phyloP scores from a whole-genome alignment of 495 filamentous ascomycete genomes.

The Lasiosphaeria ovina region DNA sequence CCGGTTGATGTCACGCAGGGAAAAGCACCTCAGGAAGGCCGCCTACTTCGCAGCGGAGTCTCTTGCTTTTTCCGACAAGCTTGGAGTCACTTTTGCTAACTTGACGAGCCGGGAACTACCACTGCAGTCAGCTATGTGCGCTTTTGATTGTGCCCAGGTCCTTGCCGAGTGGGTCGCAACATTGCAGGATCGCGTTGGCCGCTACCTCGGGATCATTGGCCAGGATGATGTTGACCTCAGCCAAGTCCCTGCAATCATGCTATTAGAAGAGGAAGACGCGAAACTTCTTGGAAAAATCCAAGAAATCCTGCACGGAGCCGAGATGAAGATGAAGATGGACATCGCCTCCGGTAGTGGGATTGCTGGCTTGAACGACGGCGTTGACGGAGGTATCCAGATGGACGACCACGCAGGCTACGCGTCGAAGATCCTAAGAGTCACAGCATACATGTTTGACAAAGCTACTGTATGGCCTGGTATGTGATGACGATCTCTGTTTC shows the following conservation, averaged over 20 bases:
- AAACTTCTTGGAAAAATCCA: conserved; percentile 84
- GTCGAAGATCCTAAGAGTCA: conserved; percentile 81
- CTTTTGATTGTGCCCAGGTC: conserved; percentile 95
- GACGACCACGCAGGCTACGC: conserved; percentile 71
- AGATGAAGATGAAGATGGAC: conserved; percentile 72
- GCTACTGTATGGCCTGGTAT: conserved; percentile 90
- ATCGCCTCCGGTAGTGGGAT: conserved; percentile 22
- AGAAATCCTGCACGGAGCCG: conserved; percentile 73
- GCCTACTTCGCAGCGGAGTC: conserved; percentile 95
- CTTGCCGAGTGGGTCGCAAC: conserved; percentile 95
- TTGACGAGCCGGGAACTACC: conserved; percentile 87
- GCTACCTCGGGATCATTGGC: conserved; percentile 82
- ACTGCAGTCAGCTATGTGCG: conserved; percentile 87
- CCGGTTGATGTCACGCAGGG: conserved; percentile 52
- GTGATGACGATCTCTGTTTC: conserved; percentile 26
- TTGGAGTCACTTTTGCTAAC: conserved; percentile 84
- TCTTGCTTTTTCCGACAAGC: conserved; percentile 81
- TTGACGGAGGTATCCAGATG: conserved; percentile 55
- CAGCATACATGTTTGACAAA: conserved; percentile 85
- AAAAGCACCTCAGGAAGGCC: conserved; percentile 87
- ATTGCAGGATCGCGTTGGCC: conserved; percentile 89
- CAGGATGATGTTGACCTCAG: conserved; percentile 73
- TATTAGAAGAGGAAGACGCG: conserved; percentile 88
- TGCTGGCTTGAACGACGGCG: conserved; percentile 32
- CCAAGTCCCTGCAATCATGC: conserved; percentile 79